Percentiles rank a stretch among this genome's conserved stretches.
These are phyloP conservation scores for Linanthus parryae DNA, from an alignment of 148 eudicot species.

Conservation along the genomic window DNA sequence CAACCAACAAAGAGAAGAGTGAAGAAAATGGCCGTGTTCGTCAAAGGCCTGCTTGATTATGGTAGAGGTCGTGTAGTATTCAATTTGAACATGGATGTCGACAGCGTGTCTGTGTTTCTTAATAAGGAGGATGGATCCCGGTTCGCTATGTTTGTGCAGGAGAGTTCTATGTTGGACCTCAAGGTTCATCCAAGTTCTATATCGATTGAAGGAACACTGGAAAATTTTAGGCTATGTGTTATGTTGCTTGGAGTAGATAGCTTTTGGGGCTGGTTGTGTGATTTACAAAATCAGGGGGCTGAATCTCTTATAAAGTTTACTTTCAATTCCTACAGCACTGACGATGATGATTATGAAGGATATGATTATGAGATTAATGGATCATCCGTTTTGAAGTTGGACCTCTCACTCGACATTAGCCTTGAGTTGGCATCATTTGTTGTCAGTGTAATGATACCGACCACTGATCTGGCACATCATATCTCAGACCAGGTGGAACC, in stretches of 20 bases:
- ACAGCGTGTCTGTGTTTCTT: slow-evolving; percentile 70
- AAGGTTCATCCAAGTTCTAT: slow-evolving; percentile 90
- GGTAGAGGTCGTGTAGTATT: slow-evolving; percentile 91
- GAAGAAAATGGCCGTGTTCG: slow-evolving; percentile 50
- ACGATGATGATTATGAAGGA: slow-evolving; percentile 96
- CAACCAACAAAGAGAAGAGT: slow-evolving; percentile 27
- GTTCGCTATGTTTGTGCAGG: slow-evolving; percentile 95
- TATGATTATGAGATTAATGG: slow-evolving; percentile 93
- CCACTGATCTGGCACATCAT: too few relatives aligned
- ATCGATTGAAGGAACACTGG: slow-evolving; percentile 81
- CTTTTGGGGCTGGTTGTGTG: slow-evolving; percentile 96
- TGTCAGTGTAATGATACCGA: too few relatives aligned
- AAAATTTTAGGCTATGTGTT: slow-evolving; percentile 87
- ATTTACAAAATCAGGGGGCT: slow-evolving; percentile 77
- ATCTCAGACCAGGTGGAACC: slow-evolving; percentile 65
- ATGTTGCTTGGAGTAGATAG: slow-evolving; percentile 69
- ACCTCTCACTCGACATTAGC: slow-evolving; percentile 83
- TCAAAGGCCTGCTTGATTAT: slow-evolving; percentile 80
- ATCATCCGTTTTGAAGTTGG: slow-evolving; percentile 79
- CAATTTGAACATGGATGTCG: slow-evolving; percentile 77
- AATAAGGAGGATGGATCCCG: slow-evolving; percentile 91
- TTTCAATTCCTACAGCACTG: slow-evolving; percentile 72
- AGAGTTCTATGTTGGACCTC: slow-evolving; percentile 78
- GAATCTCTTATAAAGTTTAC: too few relatives aligned
- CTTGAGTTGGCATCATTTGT: too few relatives aligned